Evolutionary conservation across 176 grass and related monocot species (phyloP), one percentile per base, ranked within the genome.

Genomic region (Phoenix dactylifera): DNA sequence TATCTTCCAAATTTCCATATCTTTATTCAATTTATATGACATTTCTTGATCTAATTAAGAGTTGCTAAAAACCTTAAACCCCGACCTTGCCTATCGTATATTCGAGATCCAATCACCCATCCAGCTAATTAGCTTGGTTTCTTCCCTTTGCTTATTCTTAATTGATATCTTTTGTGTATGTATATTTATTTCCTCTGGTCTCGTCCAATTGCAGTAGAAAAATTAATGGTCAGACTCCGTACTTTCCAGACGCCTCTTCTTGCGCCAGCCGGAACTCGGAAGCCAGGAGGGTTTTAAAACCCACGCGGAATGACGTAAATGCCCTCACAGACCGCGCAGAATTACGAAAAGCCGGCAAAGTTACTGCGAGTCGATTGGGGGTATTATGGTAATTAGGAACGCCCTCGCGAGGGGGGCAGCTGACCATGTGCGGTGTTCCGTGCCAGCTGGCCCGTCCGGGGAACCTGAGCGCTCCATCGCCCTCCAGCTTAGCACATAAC

Each of bases 401-500:
- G 22, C 7, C 35, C 19, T 71, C 6, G 25, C 14, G 68, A 70
- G 23, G 72, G 32, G 20, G 29, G 15, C 57, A 78, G 56, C 44
- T 63, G 71, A 60, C 66, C 74, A 71, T 63, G 78, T 67, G 70
- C 66, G 17, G 25, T 57, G 26, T 23, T 22, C 58, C 58, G 22
- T 67, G 66, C 60, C 66, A 79, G 71, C 62, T 87, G 52, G 65
- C 64, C 23, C 30, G 67, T 58, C 30, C 18, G 52, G 53, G 32
- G 50, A 77, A 74, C 53, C 63, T 70, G 53, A 48, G 71, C 71
- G 64, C 30, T 67, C 65, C 24, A 49, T 58, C 32, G 17, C 54
- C 24, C 35, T 54, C 82, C 82, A 85, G 82, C 67, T 76, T 60
- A 82, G 70, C 57, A 67, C 29, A 7, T 6, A 20, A 19, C 24